Conservation (phyloP, 176 grass and related monocot species). For the Dendrocalamus sinicus region DNA sequence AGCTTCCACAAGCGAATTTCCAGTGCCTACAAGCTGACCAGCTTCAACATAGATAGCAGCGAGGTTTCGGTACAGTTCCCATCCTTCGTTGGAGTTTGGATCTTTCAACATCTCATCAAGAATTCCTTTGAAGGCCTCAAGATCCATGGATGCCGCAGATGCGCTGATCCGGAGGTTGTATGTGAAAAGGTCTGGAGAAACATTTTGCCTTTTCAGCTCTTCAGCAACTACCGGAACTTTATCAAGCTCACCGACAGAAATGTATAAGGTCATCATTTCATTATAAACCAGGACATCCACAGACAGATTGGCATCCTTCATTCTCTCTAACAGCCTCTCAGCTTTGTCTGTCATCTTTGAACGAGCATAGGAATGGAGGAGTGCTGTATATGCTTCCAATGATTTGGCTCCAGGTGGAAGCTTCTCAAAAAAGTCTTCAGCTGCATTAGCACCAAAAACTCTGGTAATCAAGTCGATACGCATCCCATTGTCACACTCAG, state of each 20-base stretch:
- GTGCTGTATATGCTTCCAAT: conserved; percentile 65
- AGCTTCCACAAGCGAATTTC: conserved; percentile 50
- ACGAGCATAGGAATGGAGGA: conserved; percentile 81
- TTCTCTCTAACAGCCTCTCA: conserved; percentile 67
- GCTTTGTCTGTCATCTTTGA: conserved; percentile 78
- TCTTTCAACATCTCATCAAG: conserved; percentile 71
- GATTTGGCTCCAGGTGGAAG: conserved; percentile 71
- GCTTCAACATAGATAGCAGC: conserved; percentile 47
- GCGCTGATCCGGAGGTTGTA: conserved; percentile 87
- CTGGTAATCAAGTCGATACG: conserved; percentile 77
- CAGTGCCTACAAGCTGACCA: conserved; percentile 54
- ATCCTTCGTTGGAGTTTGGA: conserved; percentile 65
- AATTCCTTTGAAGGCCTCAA: conserved; percentile 57
- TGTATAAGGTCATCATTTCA: conserved; percentile 90
- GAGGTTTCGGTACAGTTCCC: conserved; percentile 66
- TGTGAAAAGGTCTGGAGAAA: conserved; percentile 73
- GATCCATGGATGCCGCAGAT: conserved; percentile 59
- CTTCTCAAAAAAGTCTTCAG: conserved; percentile 85
- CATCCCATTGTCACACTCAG: conserved; percentile 63
- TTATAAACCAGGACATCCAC: conserved; percentile 64
- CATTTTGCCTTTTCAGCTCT: conserved; percentile 59
- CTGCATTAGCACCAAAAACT: conserved; percentile 75
- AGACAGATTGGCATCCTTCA: conserved; percentile 58
- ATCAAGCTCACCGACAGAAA: conserved; percentile 70
- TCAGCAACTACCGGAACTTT: conserved; percentile 55